Base-by-base conservation (phyloP, 257 asterid species). In the Gentiana macrophylla region DNA sequence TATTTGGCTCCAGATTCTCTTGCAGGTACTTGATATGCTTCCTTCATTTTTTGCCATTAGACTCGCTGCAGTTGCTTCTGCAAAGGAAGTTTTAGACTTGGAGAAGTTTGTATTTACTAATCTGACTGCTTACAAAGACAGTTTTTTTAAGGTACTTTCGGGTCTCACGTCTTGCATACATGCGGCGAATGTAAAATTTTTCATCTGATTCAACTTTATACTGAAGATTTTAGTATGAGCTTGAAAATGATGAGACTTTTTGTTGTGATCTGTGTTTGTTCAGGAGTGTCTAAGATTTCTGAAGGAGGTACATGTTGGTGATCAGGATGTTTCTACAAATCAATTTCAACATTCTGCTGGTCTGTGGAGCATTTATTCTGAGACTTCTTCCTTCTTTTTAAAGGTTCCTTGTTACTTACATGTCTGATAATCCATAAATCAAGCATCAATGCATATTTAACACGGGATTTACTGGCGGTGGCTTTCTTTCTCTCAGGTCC, bases 241-340 rank as follows among this genome's bases (percentile, higher is more conserved):
- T 24, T 24, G 24, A 6, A 36, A 50, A 13, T 32, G 12, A 9
- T 52, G 64, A 56, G 44, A 24, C 46, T 12, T 50, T 61, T 44
- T 43, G 32, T 57, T 54, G 37, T 37, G 47, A 45, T 50, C 66
- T 56, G 32, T 64, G 35, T 51, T 60, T 68, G 24, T 68, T 57
- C 82, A 92, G 99, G 99, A 84, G 74, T 92, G 97, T 75, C 66
- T 92, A 62, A 80, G 66, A 74, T 89, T 88, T 75, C 64, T 92
- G 5, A 92, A 80, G 82, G 97, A 83, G 70, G 79, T 75, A 63
- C 91, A 74, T 68, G 51, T 72, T 61, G 82, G 79, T 63, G 70
- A 66, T 57, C 89, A 79, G 49, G 91, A 82, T 37, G 77, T 67
- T 62, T 76, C 97, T 57, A 60, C 82, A 58, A 74, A 80, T 70